Evolutionary conservation across 805 yeast genomes (phyloP).

Genomic region (Candida sakaeoensis): DNA sequence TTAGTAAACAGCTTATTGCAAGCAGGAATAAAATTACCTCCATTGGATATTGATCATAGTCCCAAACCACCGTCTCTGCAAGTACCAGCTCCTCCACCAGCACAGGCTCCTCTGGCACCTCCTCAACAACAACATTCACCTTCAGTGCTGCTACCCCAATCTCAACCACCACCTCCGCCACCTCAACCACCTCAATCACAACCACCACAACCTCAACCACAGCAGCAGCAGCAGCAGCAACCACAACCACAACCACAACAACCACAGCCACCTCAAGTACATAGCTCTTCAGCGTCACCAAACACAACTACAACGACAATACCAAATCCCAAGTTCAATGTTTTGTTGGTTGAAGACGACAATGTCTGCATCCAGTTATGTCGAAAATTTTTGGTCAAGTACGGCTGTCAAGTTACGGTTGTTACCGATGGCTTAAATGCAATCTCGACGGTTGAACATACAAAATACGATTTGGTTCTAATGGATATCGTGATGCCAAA

Average conservation of each 20-base stretch:
- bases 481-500: slow-evolving; percentile 93
- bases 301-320: slow-evolving; percentile 20
- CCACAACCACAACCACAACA: slow-evolving; percentile 1
- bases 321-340: slow-evolving; percentile 56
- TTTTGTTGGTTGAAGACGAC: slow-evolving; percentile 76
- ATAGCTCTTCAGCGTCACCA: slow-evolving; percentile 8
- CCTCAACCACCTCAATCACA: slow-evolving; percentile 5
- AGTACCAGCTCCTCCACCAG: slow-evolving; percentile 1
- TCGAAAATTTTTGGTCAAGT: slow-evolving; percentile 74
- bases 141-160: too few species aligned
- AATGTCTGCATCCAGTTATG: slow-evolving; percentile 80
- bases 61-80: neutral
- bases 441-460: slow-evolving; percentile 67
- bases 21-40: slow-evolving; percentile 68
- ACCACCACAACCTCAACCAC: slow-evolving; percentile 2
- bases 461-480: slow-evolving; percentile 69
- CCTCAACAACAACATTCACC: slow-evolving; percentile 5
- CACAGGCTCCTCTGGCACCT: neutral
- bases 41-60: slow-evolving; percentile 38
- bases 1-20: slow-evolving; percentile 48
- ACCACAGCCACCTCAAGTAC: neutral
- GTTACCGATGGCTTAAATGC: slow-evolving; percentile 92
- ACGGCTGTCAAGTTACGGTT: slow-evolving; percentile 89
- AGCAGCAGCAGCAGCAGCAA: slow-evolving; percentile 3
- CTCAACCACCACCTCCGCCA: neutral